Evolutionary conservation across 441 rosid genomes (phyloP), one percentile per base, ranked within the genome.

Genomic region (Lepidium campestre): DNA sequence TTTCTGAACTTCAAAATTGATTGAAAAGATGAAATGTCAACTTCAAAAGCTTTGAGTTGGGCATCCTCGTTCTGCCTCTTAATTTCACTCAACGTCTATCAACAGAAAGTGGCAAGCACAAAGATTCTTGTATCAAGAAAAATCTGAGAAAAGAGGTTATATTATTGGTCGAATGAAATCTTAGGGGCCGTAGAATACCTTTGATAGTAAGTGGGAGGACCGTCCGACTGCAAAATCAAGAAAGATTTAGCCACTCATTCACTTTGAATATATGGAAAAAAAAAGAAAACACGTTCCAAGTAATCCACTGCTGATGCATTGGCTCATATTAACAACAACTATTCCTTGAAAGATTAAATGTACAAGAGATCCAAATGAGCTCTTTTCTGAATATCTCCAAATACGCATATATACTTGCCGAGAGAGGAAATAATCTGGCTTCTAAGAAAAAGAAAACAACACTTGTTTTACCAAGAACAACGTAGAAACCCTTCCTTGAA

Each of bases 1-100:
- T 59, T 64, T 75, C 65, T 83, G 67, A 91, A 91, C 71, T 83
- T 79, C 41, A 69, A 62, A 72, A 91, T 80, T 20, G 95, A 93
- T 41, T 65, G 82, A 63, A 87, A 86, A 46, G 93, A 86, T n/a
- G 90, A 81, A 12, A 93, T n/a, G 64, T 93, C 96, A 48, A 82
- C 89, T 64, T 82, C 78, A 73, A 93, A 90, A 45, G 86, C 85
- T 78, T 82, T 81, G 65, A 91, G 77, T 60, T 6, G 50, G 15
- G 90, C 93, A 42, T 83, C 83, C 70, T 69, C 57, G 39, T 89
- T 79, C 72, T 61, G 62, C 31, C 23, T 50, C 58, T 67, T 78
- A 48, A 93, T 85, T 57, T 85, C 86, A 65, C 57, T 67, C 50
- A 85, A 25, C 18, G 81, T 83, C 99, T 91, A 80, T 61, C 59